Percentiles rank a stretch among this genome's conserved stretches.
These are phyloP conservation scores for Porpolomopsis calyptriformis DNA, from an alignment of 768 basidiomycete genomes.

Conservation along the genomic window DNA sequence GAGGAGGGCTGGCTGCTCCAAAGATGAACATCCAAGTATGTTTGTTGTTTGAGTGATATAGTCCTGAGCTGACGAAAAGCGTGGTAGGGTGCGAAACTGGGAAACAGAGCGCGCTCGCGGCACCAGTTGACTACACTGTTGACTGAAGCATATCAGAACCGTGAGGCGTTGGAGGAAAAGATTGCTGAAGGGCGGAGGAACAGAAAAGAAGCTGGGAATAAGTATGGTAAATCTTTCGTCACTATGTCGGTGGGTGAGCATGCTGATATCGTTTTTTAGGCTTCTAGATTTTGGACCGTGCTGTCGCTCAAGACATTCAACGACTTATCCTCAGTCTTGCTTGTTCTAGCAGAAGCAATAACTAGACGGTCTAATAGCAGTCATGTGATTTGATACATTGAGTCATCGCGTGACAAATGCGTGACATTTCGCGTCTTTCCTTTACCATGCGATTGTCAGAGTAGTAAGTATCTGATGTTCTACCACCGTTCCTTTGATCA, in stretches of 20 bases:
- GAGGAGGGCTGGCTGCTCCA: slow-evolving; percentile 48
- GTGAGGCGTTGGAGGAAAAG: slow-evolving; percentile 71
- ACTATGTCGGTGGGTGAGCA: not conserved
- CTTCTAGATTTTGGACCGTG: too few species aligned
- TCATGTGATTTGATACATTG: too few species aligned
- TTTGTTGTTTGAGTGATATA: slow-evolving; percentile 4
- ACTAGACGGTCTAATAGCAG: too few species aligned
- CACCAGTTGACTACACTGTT: slow-evolving; percentile 76
- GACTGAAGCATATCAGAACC: slow-evolving; percentile 74
- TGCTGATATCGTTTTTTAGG: not conserved
- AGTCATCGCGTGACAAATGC: not conserved
- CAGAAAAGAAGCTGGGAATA: slow-evolving; percentile 83
- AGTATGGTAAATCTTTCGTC: slow-evolving; percentile 54
- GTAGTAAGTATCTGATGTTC: not conserved
- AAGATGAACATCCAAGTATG: slow-evolving; percentile 76
- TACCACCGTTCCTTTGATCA: not conserved
- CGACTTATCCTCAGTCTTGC: too few species aligned
- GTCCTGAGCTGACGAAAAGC: not conserved
- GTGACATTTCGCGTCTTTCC: not conserved
- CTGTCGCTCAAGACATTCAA: too few species aligned
- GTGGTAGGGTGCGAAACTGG: slow-evolving; percentile 56
- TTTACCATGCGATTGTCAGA: not conserved
- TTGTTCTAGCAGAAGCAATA: too few species aligned
- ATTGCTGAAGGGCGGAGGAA: slow-evolving; percentile 74
- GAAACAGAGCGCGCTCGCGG: slow-evolving; percentile 57